Evolutionary conservation across 345 rosid genomes (phyloP).

Genomic region (Pistacia vera): DNA sequence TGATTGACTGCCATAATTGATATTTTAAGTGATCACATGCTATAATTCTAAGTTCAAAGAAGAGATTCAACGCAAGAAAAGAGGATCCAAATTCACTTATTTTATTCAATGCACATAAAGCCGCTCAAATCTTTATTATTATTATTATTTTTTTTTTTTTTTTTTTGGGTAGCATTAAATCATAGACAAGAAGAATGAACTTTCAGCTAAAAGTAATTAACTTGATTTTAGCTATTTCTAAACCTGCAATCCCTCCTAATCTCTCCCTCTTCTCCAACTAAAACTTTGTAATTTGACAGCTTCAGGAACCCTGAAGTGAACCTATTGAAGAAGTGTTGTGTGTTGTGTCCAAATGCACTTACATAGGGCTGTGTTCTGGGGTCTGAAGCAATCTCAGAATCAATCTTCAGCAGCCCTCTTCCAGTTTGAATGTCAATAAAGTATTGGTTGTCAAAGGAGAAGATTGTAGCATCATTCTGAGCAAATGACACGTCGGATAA

Average conservation of each 20-base stretch:
- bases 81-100: no score
- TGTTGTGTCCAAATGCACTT: not conserved
- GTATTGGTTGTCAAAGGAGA: conserved; percentile 14
- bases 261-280: conserved; percentile 11
- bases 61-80: no score
- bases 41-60: no score
- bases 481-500: not conserved
- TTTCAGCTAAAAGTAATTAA: not conserved
- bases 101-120: no score
- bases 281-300: conserved; percentile 10
- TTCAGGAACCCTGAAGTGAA: conserved; percentile 9
- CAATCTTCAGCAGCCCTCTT: conserved; percentile 14
- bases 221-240: not conserved
- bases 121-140: no score
- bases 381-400: conserved; percentile 8
- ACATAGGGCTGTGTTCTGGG: conserved; percentile 16
- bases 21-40: no score
- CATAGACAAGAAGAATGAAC: not conserved
- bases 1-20: no score
- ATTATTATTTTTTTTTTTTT: no score
- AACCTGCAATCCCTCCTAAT: conserved; percentile 14
- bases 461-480: conserved; percentile 5
- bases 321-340: not conserved
- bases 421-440: conserved; percentile 12
- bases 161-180: not conserved